These are phyloP conservation scores for Linaria vulgaris DNA, from an alignment of 257 asterid species.

Conservation along the genomic window DNA sequence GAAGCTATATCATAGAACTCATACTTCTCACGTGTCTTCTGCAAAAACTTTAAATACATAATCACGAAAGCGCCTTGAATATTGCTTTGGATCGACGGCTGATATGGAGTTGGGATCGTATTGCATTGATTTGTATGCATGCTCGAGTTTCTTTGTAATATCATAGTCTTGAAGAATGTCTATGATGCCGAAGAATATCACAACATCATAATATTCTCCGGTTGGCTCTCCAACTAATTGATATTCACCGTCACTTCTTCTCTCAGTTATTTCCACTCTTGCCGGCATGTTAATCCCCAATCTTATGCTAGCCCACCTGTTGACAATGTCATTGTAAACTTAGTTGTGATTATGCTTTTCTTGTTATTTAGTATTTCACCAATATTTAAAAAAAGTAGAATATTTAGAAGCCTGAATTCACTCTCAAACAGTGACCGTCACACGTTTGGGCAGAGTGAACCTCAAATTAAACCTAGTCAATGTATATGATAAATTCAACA, in stretches of 20 bases:
- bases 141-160: conserved; percentile 90
- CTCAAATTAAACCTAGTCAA: too few relatives aligned
- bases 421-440: too few relatives aligned
- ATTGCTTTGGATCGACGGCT: conserved; percentile 91
- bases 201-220: conserved; percentile 82
- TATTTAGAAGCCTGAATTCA: too few relatives aligned
- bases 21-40: conserved; percentile 57
- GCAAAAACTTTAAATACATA: conserved; percentile 80
- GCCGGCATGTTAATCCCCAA: conserved; percentile 94
- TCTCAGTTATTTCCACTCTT: conserved; percentile 75
- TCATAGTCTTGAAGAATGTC: conserved; percentile 98
- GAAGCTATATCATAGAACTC: background rate
- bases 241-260: conserved; percentile 52
- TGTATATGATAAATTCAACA: too few relatives aligned
- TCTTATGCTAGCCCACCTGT: conserved; percentile 82
- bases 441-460: too few relatives aligned
- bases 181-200: conserved; percentile 81
- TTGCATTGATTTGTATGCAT: conserved; percentile 90
- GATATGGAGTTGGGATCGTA: conserved; percentile 91
- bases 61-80: conserved; percentile 86
- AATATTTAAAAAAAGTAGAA: too few relatives aligned
- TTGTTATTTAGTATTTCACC: too few relatives aligned
- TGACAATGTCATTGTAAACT: background rate
- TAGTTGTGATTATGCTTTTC: background rate
- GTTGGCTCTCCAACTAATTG: conserved; percentile 87